These are phyloP conservation scores for Hansfordia pulvinata DNA, from an alignment of 2,329 filamentous ascomycete genomes.

Conservation along the genomic window DNA sequence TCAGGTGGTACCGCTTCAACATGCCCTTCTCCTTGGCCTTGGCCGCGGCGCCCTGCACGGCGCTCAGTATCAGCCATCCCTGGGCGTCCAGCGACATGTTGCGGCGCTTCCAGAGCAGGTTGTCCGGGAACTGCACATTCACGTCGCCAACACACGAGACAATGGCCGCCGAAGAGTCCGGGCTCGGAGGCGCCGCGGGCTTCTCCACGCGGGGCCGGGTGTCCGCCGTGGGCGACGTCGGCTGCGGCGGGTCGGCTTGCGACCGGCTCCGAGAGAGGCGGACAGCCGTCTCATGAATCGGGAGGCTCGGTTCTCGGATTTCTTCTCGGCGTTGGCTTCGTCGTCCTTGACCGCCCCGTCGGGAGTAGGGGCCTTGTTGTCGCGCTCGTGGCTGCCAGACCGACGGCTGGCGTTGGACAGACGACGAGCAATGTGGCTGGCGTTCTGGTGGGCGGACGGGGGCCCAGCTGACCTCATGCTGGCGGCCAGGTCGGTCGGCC, in stretches of 20 bases:
- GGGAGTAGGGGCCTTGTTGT: no score
- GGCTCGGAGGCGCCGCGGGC: conserved; percentile 10
- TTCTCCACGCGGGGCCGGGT: conserved; percentile 20
- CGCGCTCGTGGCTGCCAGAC: conserved; percentile 32
- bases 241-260: conserved; percentile 32
- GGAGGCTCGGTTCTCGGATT: conserved; percentile 33
- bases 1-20: conserved; percentile 71
- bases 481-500: no score
- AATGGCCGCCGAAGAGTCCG: conserved; percentile 22
- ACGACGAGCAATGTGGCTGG: conserved; percentile 38
- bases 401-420: conserved; percentile 50
- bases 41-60: conserved; percentile 42
- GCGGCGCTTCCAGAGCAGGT: conserved; percentile 88
- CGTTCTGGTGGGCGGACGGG: conserved; percentile 29
- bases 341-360: no score
- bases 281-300: conserved; percentile 47
- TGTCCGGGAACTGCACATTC: conserved; percentile 95
- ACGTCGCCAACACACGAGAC: conserved; percentile 72
- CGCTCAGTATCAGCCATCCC: conserved; percentile 71
- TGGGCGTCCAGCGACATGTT: conserved; percentile 74
- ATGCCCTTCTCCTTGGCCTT: conserved; percentile 39
- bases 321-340: conserved; percentile 33
- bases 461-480: conserved; percentile 35
- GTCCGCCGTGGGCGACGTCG: conserved; percentile 38
- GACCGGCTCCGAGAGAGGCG: conserved; percentile 32